Evolutionary conservation across 306 rosid species (phyloP), one percentile per base, ranked within the genome.

Genomic region (Begonia fuchsioides): DNA sequence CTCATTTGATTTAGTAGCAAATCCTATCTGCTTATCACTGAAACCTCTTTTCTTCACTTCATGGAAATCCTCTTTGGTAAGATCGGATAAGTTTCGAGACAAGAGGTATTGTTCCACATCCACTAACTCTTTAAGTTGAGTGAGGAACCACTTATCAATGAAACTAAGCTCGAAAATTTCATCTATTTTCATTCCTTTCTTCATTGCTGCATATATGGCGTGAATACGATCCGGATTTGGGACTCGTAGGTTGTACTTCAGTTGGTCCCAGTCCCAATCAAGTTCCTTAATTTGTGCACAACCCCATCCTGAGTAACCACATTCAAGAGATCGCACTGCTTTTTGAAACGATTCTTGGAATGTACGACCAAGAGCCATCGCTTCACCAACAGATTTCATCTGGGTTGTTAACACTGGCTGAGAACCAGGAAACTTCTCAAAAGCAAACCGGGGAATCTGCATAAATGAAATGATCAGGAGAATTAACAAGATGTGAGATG

Each of bases 341-440:
- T 92, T 92, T 62, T 85, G 98, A 63, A 86, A 85, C 26, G 94
- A 85, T 76, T 92, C 96, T 66, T 85, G 98, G 80, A 92, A 92
- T 32, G 93, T 92, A 45, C 93, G 70, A 35, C 98, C 96, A 12
- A 92, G 66, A 10, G 98, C 96, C 94, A 85, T 92, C 3, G 98
- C 65, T 72, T 85, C 96, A 10, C 98, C 98, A 32, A 92, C 98
- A 12, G 96, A 92, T 68, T 92, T 92, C 98, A 92, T 92, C 55
- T n/a, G 98, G 8, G 98, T 92, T 0, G 98, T 92, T 67, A 92
- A 61, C 52, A 82, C 69, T 38, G 98, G 98, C 76, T 79, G 79
- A 41, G 98, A 92, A 43, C 61, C 98, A n/a, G 98, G 98, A 62
- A 92, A 92, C 45, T 92, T 92, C 60, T 86, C 98, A 40, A 92